phyloP scores from a whole-genome alignment of 108 stramenopile genomes.

The Stephanodiscus minutulus region DNA sequence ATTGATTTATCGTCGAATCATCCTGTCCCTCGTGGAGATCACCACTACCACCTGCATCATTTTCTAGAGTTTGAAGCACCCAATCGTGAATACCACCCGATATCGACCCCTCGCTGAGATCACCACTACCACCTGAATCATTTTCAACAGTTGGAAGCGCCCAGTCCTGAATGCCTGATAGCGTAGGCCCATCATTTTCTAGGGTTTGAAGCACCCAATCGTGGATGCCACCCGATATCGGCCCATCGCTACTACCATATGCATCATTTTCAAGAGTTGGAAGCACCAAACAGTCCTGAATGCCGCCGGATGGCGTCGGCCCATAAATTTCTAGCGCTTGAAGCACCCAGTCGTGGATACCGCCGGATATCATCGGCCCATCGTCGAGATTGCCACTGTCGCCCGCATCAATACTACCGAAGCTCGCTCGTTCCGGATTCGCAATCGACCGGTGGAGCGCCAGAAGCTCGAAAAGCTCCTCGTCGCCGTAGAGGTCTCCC shows the following conservation, averaged over 20 bases:
- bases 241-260: slow-evolving; percentile 3
- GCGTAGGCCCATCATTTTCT: not conserved
- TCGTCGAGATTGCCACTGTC: not conserved
- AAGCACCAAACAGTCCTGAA: not conserved
- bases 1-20: slow-evolving; percentile 24
- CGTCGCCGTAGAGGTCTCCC: slow-evolving; percentile 65
- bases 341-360: slow-evolving; percentile 49
- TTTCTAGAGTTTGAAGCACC: slow-evolving; percentile 27
- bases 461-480: slow-evolving; percentile 68
- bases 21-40: not conserved
- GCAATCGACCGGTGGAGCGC: slow-evolving; percentile 55
- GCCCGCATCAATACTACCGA: not conserved
- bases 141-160: too few relatives aligned
- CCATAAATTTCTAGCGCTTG: not conserved
- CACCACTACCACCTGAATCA: not conserved
- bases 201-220: slow-evolving; percentile 15
- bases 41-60: too few relatives aligned
- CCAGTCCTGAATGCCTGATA: not conserved
- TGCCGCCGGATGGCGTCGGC: not conserved
- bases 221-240: slow-evolving; percentile 50
- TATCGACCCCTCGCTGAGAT: slow-evolving; percentile 4
- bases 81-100: slow-evolving; percentile 64
- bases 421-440: not conserved
- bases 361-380: slow-evolving; percentile 18
- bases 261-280: not conserved